Base-by-base conservation (phyloP, 805 yeast species). In the Yamadazyma endophytica region DNA sequence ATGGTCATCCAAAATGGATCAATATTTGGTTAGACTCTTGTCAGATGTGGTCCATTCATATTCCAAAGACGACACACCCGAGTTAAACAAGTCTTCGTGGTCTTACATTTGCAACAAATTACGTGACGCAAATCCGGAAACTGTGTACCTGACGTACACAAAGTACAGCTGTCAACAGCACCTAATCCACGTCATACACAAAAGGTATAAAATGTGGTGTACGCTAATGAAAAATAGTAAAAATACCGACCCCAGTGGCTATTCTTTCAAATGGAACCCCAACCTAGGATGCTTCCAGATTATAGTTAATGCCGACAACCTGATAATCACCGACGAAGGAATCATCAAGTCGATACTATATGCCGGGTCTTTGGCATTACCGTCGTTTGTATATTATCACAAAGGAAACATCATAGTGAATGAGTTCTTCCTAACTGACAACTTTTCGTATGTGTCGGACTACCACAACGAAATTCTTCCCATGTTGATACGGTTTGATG, bases 1-100 rank as follows among this genome's bases (percentile, higher is more conserved):
- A 36, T 61, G 67, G 67, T 49, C 63, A 1, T 61, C 66, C 2
- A 50, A 46, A 21, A 61, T 60, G 66, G 67, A 61, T 33, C 61
- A 51, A 34, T 54, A 36, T 25, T 34, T 61, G 11, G 44, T 60
- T 26, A 56, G 52, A 28, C 36, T 61, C 20, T 42, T 61, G 5
- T 49, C 58, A 4, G 67, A 61, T 36, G 59, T 60, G 9, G 64
- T 57, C 1, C 67, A 58, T 39, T 52, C 59, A 29, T 58, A 43
- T 31, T 52, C 56, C 2, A 52, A 51, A 32, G 58, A 50, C 4
- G 55, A 50, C 1, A 52, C 49, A 11, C 46, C 61, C 4, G 54
- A 45, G 31, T 53, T 61, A 57, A 54, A 54, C n/a, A 60, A 60
- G 33, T 54, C 53, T 35, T 57, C 58, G 4, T 61, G 67, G 67